Evolutionary conservation across 2,329 filamentous ascomycete genomes (phyloP).

Genomic region (Alternaria brassicicola): DNA sequence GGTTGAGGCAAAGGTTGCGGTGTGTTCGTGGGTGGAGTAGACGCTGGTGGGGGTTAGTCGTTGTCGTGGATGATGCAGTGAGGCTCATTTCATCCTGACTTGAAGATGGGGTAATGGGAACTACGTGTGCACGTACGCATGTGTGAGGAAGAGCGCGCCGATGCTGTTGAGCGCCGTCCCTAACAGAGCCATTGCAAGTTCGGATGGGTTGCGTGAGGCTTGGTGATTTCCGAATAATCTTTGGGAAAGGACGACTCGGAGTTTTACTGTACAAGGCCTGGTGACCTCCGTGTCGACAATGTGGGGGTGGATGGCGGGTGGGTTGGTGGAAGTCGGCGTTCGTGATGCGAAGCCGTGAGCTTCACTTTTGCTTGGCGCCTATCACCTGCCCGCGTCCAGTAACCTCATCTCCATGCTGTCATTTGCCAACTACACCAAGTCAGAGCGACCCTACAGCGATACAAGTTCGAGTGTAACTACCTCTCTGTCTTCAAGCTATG

Average conservation of each 20-base stretch:
- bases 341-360: slow-evolving; percentile 18
- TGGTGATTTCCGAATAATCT: not conserved
- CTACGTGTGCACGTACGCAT: slow-evolving; percentile 70
- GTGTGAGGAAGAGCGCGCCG: slow-evolving; percentile 79
- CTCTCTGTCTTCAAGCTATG: too few relatives aligned
- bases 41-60: slow-evolving; percentile 64
- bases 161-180: slow-evolving; percentile 73
- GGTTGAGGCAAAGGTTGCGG: slow-evolving; percentile 66
- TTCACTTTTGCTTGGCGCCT: slow-evolving; percentile 19
- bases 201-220: not conserved
- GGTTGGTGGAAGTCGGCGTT: slow-evolving; percentile 1
- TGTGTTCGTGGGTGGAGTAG: slow-evolving; percentile 95
- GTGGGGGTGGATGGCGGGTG: not conserved
- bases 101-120: not conserved
- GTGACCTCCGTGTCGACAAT: not conserved
- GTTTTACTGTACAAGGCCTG: not conserved
- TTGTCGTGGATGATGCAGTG: not conserved
- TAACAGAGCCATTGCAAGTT: slow-evolving; percentile 68
- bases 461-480: too few relatives aligned
- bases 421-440: not conserved
- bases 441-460: too few relatives aligned
- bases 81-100: not conserved
- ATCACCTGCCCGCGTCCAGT: not conserved
- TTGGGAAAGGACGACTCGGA: slow-evolving; percentile 8
- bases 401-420: not conserved